phyloP scores from a whole-genome alignment of 2,329 filamentous ascomycete genomes.

The Pochonia chlamydosporia region DNA sequence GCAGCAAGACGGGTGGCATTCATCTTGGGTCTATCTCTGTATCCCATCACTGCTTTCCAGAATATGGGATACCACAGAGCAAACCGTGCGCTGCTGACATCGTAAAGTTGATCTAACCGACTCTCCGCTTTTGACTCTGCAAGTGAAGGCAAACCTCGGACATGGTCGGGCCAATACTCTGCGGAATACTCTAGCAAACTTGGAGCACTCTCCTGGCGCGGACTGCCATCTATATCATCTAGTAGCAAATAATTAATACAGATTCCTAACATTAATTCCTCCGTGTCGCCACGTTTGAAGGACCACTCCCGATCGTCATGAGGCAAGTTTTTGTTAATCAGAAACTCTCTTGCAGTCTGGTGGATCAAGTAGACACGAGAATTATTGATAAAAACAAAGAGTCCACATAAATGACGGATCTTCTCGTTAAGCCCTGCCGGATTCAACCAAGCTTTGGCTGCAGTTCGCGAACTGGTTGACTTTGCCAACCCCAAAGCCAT shows the following conservation, averaged over 20 bases:
- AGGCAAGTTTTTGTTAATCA: too few relatives aligned
- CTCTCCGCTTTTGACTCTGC: background rate
- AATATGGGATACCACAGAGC: background rate
- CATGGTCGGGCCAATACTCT: background rate
- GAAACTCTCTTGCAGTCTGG: background rate
- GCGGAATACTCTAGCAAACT: background rate
- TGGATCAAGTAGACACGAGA: background rate
- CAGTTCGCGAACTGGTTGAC: background rate
- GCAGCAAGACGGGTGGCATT: too few relatives aligned
- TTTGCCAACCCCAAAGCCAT: background rate
- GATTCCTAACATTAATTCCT: background rate
- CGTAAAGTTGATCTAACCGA: background rate
- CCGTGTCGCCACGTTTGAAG: background rate
- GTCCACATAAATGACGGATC: background rate
- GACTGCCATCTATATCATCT: background rate
- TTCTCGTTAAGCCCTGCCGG: background rate
- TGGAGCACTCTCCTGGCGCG: background rate
- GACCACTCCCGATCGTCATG: background rate
- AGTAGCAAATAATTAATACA: background rate
- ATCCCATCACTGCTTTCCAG: too few relatives aligned
- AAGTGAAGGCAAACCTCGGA: background rate
- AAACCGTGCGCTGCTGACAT: background rate
- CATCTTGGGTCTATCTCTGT: too few relatives aligned
- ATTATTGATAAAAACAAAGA: background rate
- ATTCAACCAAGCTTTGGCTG: background rate